A percentile compares a stretch with the other conserved stretches of the same genome.
Conservation (phyloP, 2,329 filamentous ascomycete genomes). For the Triangularia verruculosa region DNA sequence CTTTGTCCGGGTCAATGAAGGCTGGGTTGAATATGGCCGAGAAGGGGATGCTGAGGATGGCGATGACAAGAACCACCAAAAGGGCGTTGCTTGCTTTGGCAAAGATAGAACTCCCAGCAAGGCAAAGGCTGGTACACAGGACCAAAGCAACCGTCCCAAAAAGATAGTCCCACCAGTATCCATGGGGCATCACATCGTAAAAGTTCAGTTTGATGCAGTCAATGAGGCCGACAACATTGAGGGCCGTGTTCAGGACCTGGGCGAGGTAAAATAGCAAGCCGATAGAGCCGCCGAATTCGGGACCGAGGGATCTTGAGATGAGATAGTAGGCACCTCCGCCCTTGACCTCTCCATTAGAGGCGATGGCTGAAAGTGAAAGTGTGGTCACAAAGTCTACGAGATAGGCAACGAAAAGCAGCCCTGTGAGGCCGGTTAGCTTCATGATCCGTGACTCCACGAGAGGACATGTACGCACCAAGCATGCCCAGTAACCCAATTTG, state of each 20-base stretch:
- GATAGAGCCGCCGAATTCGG: conserved; percentile 86
- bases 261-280: conserved; percentile 87
- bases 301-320: conserved; percentile 80
- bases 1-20: conserved; percentile 60
- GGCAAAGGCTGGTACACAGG: conserved; percentile 70
- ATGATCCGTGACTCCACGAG: not conserved
- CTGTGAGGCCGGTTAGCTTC: conserved; percentile 39
- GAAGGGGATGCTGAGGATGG: conserved; percentile 77
- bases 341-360: conserved; percentile 84
- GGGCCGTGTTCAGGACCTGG: conserved; percentile 80
- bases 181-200: conserved; percentile 62
- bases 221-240: conserved; percentile 83
- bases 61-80: conserved; percentile 65
- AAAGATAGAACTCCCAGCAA: conserved; percentile 78
- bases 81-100: conserved; percentile 76
- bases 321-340: conserved; percentile 87
- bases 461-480: conserved; percentile 51
- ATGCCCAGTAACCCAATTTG: conserved; percentile 78
- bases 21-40: conserved; percentile 68
- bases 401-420: conserved; percentile 73
- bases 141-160: conserved; percentile 70
- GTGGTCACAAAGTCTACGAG: conserved; percentile 79
- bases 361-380: conserved; percentile 82
- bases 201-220: conserved; percentile 79
- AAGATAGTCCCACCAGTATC: conserved; percentile 74